These are phyloP conservation scores for Cronartium ribicola DNA, from an alignment of 1,284 basidiomycete genomes.

Conservation along the genomic window DNA sequence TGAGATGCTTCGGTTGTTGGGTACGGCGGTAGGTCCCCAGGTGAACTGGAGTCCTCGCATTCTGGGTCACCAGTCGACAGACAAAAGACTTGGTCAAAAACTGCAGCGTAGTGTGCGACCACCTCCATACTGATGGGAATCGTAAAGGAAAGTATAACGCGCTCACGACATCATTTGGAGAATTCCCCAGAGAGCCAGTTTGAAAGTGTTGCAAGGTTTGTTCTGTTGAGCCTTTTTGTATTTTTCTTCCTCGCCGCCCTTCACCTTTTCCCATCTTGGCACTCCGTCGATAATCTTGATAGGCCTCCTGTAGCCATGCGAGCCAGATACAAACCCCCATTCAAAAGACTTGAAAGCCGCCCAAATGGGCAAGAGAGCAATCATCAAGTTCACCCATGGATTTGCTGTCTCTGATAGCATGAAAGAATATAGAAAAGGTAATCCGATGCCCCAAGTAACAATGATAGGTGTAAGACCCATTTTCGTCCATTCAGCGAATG, in stretches of 20 bases:
- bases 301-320: not conserved
- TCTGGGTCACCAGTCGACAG: not conserved
- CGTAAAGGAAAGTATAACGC: not conserved
- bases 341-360: conserved; percentile 3
- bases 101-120: not conserved
- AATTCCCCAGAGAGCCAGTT: conserved; percentile 5
- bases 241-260: not conserved
- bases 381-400: conserved; percentile 7
- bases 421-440: not conserved
- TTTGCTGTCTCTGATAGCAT: not conserved
- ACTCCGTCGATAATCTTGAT: conserved; percentile 7
- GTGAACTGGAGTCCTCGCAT: conserved; percentile 24
- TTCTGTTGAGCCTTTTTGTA: not conserved
- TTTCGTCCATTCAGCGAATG: conserved; percentile 8
- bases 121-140: not conserved
- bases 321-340: not conserved
- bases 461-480: conserved; percentile 13
- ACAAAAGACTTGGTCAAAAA: not conserved
- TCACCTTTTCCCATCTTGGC: not conserved
- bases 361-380: conserved; percentile 12
- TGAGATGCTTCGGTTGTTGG: not conserved
- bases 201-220: not conserved
- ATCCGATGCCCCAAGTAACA: conserved; percentile 9
- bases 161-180: conserved; percentile 11
- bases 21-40: conserved; percentile 11